Evolutionary conservation across 2,329 filamentous ascomycete species (phyloP).

Genomic region (Verticillium tricorpus): DNA sequence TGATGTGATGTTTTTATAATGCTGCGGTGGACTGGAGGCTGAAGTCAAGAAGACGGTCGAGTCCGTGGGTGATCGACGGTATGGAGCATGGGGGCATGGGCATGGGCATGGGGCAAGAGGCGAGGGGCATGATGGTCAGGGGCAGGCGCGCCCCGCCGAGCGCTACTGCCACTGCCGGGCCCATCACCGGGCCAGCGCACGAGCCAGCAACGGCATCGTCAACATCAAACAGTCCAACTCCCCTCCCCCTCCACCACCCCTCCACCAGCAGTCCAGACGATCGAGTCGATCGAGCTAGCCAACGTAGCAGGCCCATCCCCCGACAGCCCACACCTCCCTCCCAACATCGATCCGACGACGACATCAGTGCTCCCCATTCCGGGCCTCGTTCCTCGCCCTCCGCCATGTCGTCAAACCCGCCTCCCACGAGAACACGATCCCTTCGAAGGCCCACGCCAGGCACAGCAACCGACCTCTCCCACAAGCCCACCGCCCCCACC

Average conservation of each 20-base stretch:
- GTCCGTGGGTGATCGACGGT: too few species aligned
- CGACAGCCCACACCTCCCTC: background rate
- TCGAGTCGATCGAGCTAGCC: background rate
- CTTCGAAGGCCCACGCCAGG: slow-evolving; percentile 37
- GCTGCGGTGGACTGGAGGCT: too few species aligned
- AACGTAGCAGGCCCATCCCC: too few species aligned
- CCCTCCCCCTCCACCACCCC: too few species aligned
- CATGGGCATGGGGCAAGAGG: too few species aligned
- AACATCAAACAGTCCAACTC: background rate
- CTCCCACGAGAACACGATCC: slow-evolving; percentile 41
- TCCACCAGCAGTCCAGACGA: background rate
- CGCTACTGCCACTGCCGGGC: background rate
- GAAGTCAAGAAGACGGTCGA: too few species aligned
- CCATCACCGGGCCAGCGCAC: background rate
- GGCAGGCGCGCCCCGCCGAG: background rate
- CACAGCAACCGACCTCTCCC: slow-evolving; percentile 12
- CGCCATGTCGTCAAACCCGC: slow-evolving; percentile 21
- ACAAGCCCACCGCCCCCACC: background rate
- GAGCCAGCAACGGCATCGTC: background rate
- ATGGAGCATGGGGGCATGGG: too few species aligned
- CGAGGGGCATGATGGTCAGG: background rate
- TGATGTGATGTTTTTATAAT: too few species aligned
- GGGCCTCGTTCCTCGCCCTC: background rate
- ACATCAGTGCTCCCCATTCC: background rate
- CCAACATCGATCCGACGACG: background rate